phyloP scores from a whole-genome alignment of 306 rosid genomes.

The Rosa rugosa region DNA sequence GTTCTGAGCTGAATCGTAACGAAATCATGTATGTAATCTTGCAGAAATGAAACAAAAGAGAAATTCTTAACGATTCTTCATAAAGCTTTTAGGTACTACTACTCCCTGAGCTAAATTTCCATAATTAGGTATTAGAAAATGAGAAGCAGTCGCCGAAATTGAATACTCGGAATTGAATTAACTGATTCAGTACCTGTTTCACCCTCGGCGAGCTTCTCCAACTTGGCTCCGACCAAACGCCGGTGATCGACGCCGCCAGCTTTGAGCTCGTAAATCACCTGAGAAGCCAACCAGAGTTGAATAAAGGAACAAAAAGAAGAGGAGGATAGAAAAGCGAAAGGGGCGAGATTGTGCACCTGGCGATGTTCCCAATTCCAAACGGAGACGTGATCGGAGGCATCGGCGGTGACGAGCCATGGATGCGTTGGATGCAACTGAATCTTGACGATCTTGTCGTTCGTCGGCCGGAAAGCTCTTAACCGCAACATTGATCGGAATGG shows the following conservation, averaged over 20 bases:
- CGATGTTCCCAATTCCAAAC: conserved; percentile 99
- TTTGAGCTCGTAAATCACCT: conserved; percentile 94
- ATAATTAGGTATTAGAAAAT: neutral
- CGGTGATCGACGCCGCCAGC: conserved; percentile 98
- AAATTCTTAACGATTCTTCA: neutral
- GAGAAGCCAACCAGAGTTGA: conserved; percentile 16
- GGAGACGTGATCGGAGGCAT: conserved; percentile 92
- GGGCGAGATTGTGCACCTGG: conserved; percentile 49
- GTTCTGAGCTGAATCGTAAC: neutral
- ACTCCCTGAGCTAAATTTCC: neutral
- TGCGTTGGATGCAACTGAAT: conserved; percentile 95
- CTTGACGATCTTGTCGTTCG: conserved; percentile 86
- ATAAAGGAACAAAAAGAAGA: neutral
- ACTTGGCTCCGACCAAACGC: conserved; percentile 91
- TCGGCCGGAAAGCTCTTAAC: conserved; percentile 82
- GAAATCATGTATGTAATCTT: neutral
- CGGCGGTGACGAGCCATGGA: conserved; percentile 99
- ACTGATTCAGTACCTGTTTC: conserved; percentile 59
- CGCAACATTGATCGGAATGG: conserved; percentile 53
- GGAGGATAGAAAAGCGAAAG: neutral
- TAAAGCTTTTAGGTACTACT: neutral
- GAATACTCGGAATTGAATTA: neutral
- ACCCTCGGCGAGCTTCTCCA: conserved; percentile 99
- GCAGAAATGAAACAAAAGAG: neutral
- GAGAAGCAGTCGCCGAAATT: neutral